These are phyloP conservation scores for Macrophomina pseudophaseolina DNA, from an alignment of 2,329 filamentous ascomycete species.

Conservation along the genomic window DNA sequence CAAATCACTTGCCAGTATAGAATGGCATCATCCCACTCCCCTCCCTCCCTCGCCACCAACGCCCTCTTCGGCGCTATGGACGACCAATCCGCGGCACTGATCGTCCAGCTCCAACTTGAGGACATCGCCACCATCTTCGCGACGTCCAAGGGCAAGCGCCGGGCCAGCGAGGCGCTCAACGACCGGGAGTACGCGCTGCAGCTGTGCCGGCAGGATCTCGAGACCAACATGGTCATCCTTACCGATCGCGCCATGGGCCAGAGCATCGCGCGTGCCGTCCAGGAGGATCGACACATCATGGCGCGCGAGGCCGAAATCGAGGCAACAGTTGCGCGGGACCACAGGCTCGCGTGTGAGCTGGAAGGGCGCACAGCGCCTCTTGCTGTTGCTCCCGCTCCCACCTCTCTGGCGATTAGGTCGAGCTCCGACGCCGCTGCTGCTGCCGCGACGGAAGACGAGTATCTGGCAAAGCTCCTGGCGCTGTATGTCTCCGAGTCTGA, in stretches of 20 bases:
- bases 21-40: background rate
- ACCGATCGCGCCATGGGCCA: constrained; percentile 16
- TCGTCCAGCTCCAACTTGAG: constrained; percentile 23
- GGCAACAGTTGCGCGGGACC: background rate
- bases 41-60: background rate
- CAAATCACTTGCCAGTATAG: background rate
- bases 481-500: constrained; percentile 14
- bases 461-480: constrained; percentile 8
- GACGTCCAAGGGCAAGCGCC: constrained; percentile 9
- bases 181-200: background rate
- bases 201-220: constrained; percentile 16
- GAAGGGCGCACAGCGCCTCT: background rate
- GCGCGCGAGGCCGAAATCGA: background rate
- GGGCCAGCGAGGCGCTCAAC: background rate
- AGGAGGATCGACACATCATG: background rate
- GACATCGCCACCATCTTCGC: constrained; percentile 1
- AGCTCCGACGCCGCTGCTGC: background rate
- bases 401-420: background rate
- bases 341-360: background rate
- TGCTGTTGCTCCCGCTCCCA: background rate
- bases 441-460: background rate
- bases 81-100: background rate
- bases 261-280: constrained; percentile 18
- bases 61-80: background rate
- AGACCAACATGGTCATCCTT: background rate